Conservation (phyloP, 2,329 filamentous ascomycete genomes). For the Diaporthe capsici region DNA sequence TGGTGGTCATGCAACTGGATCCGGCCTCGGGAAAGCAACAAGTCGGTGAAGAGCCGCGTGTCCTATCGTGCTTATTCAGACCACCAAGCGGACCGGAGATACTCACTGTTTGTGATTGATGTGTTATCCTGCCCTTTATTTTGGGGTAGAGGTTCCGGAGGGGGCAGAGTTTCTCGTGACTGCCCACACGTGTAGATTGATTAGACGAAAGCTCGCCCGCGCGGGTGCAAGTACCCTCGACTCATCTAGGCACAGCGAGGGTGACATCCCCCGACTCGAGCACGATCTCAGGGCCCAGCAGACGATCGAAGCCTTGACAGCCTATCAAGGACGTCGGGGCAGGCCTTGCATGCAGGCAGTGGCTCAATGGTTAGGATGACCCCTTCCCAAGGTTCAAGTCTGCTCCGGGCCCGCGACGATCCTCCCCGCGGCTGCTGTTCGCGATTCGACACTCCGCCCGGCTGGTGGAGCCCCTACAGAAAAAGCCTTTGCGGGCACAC, state of each 20-base stretch:
- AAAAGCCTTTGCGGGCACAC: conserved; percentile 16
- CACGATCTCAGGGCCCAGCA: not conserved
- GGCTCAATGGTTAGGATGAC: conserved; percentile 6
- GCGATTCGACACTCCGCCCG: conserved; percentile 13
- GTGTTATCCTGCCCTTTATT: not conserved
- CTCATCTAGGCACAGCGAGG: not conserved
- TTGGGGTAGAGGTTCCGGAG: not conserved
- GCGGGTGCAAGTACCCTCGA: conserved; percentile 25
- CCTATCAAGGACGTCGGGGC: not conserved
- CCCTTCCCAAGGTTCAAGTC: not conserved
- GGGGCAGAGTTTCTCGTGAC: not conserved
- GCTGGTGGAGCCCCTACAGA: conserved; percentile 1
- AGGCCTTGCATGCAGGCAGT: not conserved
- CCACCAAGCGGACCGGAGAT: not conserved
- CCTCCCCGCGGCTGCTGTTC: not conserved
- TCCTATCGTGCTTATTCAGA: not conserved
- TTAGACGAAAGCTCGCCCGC: not conserved
- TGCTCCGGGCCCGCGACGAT: conserved; percentile 8
- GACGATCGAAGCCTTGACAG: not conserved
- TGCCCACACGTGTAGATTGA: not conserved
- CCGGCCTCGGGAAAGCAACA: not conserved
- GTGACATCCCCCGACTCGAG: conserved; percentile 26
- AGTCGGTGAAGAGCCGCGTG: not conserved
- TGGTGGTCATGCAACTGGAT: not conserved
- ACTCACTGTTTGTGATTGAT: too few species aligned